phyloP scores from a whole-genome alignment of 805 yeast species.

The Hanseniaspora guilliermondii region DNA sequence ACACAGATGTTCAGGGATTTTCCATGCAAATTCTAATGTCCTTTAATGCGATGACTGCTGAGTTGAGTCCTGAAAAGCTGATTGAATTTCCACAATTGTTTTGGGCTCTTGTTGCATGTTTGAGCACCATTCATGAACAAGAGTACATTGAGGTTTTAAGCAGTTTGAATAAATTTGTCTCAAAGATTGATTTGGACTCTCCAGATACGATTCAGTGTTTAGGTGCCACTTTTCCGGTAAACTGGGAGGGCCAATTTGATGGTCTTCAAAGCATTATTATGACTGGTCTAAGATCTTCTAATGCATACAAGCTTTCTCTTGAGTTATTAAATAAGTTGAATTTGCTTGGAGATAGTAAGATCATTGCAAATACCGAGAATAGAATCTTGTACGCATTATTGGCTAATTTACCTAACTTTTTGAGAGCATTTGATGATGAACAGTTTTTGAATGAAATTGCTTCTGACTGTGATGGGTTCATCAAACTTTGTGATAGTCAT shows the following conservation, averaged over 20 bases:
- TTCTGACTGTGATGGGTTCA: constrained; percentile 44
- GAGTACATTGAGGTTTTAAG: constrained; percentile 84
- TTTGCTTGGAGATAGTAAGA: constrained; percentile 53
- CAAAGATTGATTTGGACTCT: constrained; percentile 75
- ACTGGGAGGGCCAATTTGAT: constrained; percentile 90
- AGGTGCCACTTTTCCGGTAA: constrained; percentile 77
- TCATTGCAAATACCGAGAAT: constrained; percentile 60
- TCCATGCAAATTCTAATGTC: constrained; percentile 97
- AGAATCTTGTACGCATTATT: constrained; percentile 61
- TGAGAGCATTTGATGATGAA: constrained; percentile 60
- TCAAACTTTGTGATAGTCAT: constrained; percentile 46
- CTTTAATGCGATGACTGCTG: constrained; percentile 80
- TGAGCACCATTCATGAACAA: constrained; percentile 80
- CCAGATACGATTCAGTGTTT: constrained; percentile 75
- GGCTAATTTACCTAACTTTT: constrained; percentile 70
- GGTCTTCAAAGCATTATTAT: constrained; percentile 72
- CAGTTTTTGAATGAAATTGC: constrained; percentile 39
- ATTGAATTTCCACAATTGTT: constrained; percentile 85
- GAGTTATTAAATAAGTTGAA: constrained; percentile 62
- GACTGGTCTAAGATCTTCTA: constrained; percentile 72
- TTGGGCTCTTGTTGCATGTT: constrained; percentile 89
- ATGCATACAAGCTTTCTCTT: constrained; percentile 66
- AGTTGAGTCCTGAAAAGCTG: constrained; percentile 61
- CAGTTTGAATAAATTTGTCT: constrained; percentile 65
- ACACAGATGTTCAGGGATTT: constrained; percentile 86